Conservation (phyloP, 495 filamentous ascomycete species). For the Aspergillus kassunensis region DNA sequence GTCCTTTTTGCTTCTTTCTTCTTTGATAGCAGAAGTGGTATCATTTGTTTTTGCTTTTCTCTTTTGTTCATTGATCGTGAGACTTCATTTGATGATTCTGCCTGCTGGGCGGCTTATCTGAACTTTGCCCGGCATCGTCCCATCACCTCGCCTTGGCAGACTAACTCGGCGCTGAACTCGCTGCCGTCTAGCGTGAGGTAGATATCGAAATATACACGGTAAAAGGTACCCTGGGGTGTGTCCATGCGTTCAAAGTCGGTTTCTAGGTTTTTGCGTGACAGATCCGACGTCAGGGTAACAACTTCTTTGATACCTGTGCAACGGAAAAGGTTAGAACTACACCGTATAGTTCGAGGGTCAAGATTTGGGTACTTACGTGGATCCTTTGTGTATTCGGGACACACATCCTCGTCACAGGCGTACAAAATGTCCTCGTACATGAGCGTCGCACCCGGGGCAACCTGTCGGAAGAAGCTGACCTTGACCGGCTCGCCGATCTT, state of each 20-base stretch:
- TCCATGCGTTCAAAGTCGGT: constrained; percentile 99
- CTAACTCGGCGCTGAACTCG: constrained; percentile 96
- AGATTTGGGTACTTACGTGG: constrained; percentile 64
- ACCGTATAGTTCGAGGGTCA: too few relatives aligned
- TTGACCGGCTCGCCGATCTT: constrained; percentile 99
- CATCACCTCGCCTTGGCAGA: constrained; percentile 99
- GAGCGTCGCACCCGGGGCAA: constrained; percentile 92
- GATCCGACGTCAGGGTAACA: constrained; percentile 93
- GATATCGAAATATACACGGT: constrained; percentile 76
- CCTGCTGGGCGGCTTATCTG: constrained; percentile 36
- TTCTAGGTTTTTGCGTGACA: constrained; percentile 96
- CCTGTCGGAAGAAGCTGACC: constrained; percentile 97
- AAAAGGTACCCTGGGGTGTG: constrained; percentile 96
- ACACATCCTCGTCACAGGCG: constrained; percentile 96
- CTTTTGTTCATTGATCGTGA: too few relatives aligned
- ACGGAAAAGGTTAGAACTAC: too few relatives aligned
- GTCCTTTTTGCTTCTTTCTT: constrained; percentile 1
- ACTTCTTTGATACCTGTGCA: constrained; percentile 93
- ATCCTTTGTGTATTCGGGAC: constrained; percentile 98
- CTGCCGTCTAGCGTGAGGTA: constrained; percentile 95
- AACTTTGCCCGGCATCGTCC: constrained; percentile 91
- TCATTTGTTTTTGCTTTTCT: background rate
- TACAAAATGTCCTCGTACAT: constrained; percentile 99
- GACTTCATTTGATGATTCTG: too few relatives aligned
- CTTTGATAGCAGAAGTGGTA: constrained; percentile 4